phyloP scores from a whole-genome alignment of 176 grass and related monocot species.

The Aegilops bicornis region DNA sequence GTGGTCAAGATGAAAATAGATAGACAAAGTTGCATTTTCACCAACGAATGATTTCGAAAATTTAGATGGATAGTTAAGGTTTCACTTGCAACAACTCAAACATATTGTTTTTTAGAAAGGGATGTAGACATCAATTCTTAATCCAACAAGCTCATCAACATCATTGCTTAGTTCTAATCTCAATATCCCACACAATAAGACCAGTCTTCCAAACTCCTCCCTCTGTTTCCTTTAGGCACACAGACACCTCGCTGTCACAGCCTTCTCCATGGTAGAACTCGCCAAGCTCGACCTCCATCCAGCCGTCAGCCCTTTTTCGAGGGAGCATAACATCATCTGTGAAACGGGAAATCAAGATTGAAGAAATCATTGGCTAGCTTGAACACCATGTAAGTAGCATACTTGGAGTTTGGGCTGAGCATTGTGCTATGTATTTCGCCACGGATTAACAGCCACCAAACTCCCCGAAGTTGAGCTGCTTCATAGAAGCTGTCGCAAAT shows the following conservation, averaged over 20 bases:
- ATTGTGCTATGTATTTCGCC: conserved; percentile 43
- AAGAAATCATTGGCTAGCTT: background rate
- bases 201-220: conserved; percentile 37
- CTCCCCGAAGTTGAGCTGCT: conserved; percentile 33
- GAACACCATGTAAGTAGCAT: conserved; percentile 1
- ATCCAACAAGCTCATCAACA: background rate
- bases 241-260: conserved; percentile 29
- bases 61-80: background rate
- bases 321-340: background rate
- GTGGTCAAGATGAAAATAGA: no score
- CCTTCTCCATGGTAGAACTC: conserved; percentile 35
- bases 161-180: conserved; percentile 49
- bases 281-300: conserved; percentile 60
- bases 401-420: conserved; percentile 38
- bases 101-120: background rate
- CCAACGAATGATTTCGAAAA: no score
- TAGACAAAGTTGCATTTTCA: no score
- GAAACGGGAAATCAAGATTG: background rate
- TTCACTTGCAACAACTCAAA: background rate
- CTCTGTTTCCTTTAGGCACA: conserved; percentile 36
- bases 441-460: conserved; percentile 63
- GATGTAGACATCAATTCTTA: background rate
- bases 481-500: conserved; percentile 33
- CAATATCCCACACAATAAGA: conserved; percentile 57
- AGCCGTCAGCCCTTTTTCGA: conserved; percentile 24